Evolutionary conservation across 768 basidiomycete species (phyloP).

Genomic region (Tulasnella sp.): DNA sequence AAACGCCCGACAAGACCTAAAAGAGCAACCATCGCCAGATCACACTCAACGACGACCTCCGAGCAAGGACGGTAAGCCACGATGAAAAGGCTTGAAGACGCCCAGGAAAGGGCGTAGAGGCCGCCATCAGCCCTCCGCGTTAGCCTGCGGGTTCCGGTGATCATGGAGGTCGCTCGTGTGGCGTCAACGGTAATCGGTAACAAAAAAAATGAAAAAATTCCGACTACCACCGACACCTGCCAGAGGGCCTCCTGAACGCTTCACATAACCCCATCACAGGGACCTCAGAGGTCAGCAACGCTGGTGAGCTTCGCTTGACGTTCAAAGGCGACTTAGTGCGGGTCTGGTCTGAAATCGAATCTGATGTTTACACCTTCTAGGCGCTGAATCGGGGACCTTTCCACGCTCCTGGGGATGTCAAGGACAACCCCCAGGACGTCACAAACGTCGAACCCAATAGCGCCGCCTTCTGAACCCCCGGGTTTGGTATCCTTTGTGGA

Average conservation of each 20-base stretch:
- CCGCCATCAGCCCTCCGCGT: neutral
- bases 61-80: neutral
- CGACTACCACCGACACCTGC: neutral
- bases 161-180: neutral
- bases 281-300: neutral
- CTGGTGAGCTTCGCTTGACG: neutral
- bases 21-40: neutral
- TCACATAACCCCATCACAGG: neutral
- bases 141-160: neutral
- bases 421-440: neutral
- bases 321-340: neutral
- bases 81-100: neutral
- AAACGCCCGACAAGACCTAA: neutral
- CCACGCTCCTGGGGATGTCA: neutral
- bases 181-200: neutral
- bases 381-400: constrained; percentile 6
- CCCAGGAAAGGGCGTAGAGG: neutral
- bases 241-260: neutral
- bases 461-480: neutral
- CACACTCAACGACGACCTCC: neutral
- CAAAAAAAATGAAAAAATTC: neutral
- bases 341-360: neutral
- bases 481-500: neutral
- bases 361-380: neutral
- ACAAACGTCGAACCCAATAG: neutral